Conservation (phyloP, 2,329 filamentous ascomycete genomes). For the Teratosphaeria nubilosa region DNA sequence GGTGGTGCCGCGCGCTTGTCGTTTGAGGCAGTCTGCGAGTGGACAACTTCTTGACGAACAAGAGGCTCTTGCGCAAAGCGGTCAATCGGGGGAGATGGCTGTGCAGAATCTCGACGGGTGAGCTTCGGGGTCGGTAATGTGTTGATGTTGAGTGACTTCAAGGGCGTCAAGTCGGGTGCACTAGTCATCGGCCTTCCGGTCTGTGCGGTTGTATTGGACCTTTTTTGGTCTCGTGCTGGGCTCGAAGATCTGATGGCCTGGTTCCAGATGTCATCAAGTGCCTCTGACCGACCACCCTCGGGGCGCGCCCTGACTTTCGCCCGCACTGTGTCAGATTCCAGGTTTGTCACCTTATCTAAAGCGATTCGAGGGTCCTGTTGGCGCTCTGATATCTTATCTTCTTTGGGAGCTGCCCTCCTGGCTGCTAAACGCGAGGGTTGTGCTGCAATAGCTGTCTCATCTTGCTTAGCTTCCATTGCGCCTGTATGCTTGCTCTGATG, state of each 20-base stretch:
- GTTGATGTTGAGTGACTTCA: conserved; percentile 21
- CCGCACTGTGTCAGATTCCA: not conserved
- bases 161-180: conserved; percentile 16
- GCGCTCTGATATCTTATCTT: not conserved
- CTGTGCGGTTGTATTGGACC: not conserved
- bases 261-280: conserved; percentile 17
- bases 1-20: conserved; percentile 10
- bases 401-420: not conserved
- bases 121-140: conserved; percentile 8
- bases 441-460: not conserved
- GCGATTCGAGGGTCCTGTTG: not conserved
- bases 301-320: not conserved
- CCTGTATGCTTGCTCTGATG: not conserved
- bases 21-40: conserved; percentile 7
- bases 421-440: not conserved
- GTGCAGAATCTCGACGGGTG: conserved; percentile 6
- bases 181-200: conserved; percentile 14
- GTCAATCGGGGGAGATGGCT: conserved; percentile 3
- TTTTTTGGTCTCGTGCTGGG: not conserved
- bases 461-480: not conserved
- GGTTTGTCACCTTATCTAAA: not conserved
- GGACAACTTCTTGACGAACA: conserved; percentile 6
- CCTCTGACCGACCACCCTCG: not conserved
- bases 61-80: conserved; percentile 6
- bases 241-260: conserved; percentile 12